These are phyloP conservation scores for Pichia ethanolica DNA, from an alignment of 805 yeast genomes.

Conservation along the genomic window DNA sequence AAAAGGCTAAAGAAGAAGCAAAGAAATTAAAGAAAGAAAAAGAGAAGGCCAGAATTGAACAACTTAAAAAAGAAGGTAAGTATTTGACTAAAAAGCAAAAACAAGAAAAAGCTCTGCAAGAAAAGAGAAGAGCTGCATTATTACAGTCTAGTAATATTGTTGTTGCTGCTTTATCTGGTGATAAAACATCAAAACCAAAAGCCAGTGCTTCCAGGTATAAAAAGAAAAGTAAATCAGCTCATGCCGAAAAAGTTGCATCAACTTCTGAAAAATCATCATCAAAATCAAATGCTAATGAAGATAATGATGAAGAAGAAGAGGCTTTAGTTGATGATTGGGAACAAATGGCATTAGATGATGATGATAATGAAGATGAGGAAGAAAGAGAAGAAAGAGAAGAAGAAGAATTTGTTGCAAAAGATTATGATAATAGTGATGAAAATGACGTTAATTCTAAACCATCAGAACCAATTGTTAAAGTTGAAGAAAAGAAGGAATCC, in stretches of 20 bases:
- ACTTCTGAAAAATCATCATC: neutral
- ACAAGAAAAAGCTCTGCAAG: conserved; percentile 79
- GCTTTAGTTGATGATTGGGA: conserved; percentile 83
- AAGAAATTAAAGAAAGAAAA: conserved; percentile 71
- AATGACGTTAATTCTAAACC: conserved; percentile 13
- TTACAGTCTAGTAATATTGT: conserved; percentile 64
- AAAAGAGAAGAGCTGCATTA: conserved; percentile 82
- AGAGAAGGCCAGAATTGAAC: conserved; percentile 81
- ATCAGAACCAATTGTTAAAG: conserved; percentile 7
- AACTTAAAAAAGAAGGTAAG: conserved; percentile 94
- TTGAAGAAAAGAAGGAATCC: conserved; percentile 22
- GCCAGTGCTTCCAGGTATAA: conserved; percentile 64
- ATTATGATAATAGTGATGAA: conserved; percentile 22
- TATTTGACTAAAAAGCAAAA: conserved; percentile 89
- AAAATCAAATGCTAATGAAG: conserved; percentile 18
- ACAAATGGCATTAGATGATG: conserved; percentile 53
- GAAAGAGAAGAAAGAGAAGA: conserved; percentile 28
- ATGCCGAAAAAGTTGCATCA: neutral
- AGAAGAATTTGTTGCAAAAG: conserved; percentile 27
- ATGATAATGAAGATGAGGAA: conserved; percentile 31
- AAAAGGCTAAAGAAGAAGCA: conserved; percentile 53
- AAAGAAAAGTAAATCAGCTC: conserved; percentile 28
- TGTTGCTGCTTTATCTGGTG: conserved; percentile 61
- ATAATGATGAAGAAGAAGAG: conserved; percentile 33
- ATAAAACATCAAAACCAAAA: conserved; percentile 5